Base-by-base conservation (phyloP, 495 filamentous ascomycete species). In the Tuber aestivum region DNA sequence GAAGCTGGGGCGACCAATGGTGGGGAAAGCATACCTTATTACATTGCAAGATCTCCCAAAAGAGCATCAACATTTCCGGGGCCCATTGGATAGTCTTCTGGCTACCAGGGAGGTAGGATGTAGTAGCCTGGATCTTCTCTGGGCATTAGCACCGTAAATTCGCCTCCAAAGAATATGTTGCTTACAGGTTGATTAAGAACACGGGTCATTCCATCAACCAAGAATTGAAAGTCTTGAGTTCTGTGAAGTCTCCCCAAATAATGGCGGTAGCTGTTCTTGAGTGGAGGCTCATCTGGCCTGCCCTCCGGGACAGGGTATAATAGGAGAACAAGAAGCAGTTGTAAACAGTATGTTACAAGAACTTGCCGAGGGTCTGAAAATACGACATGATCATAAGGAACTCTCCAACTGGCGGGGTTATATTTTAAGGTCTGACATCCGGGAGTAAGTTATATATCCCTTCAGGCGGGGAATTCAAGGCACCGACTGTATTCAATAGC, bases 11-110 rank as follows among this genome's bases (percentile, higher is more conserved):
- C 1, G 18, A 35, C n/a, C 50, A 3, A 14, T 16, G 18, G 35
- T 21, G 14, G 21, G 18, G 37, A 32, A 16, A 38, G 70, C 69
- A 65, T 79, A 74, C 80, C 70, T 97, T 98, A 84, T 99, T 99
- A 87, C 95, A 97, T 84, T 99, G 95, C 41, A 97, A 88, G 12
- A 92, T 89, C 85, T 99, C 95, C 95, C 95, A 99, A 83, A 97
- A 99, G 3, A 99, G 88, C 87, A 98, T 94, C 50, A 98, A 89
- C 86, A 97, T 97, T 84, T 99, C 95, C 12, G 96, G 94, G 3
- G 94, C 93, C 87, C 94, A 97, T 84, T 92, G 93, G 74, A 94
- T 85, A 0, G 91, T 88, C 74, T 90, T 88, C 79, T 97, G 93
- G 70, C 91, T 92, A 8, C 95, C 94, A 2, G 95, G 95, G 12